Percentiles rank a stretch among this genome's conserved stretches.
Evolutionary conservation across 1,139 yeast species (phyloP).

Genomic region (Blastobotrys capitulatus): DNA sequence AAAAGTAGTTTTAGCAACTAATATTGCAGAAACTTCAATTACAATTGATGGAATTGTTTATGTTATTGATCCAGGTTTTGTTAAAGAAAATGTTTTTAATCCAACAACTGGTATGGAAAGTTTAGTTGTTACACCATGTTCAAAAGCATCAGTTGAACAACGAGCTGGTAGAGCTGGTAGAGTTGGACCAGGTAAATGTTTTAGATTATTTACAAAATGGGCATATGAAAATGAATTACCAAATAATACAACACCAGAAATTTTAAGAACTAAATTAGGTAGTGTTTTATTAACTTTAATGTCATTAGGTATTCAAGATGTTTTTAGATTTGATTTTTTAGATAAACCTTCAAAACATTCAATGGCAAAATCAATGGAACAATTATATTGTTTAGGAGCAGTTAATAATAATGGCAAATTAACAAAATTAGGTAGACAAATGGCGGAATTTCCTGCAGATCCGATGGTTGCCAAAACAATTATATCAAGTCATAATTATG

Average conservation of each 20-base stretch:
- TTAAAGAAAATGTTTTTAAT: slow-evolving; percentile 92
- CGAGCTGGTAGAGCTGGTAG: slow-evolving; percentile 98
- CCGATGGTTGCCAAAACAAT: slow-evolving; percentile 82
- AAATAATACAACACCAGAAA: slow-evolving; percentile 81
- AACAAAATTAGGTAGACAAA: slow-evolving; percentile 71
- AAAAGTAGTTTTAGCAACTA: slow-evolving; percentile 90
- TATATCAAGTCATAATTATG: slow-evolving; percentile 52
- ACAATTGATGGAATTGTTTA: slow-evolving; percentile 97
- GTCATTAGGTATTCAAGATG: slow-evolving; percentile 76
- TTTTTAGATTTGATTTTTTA: slow-evolving; percentile 79
- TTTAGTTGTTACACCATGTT: slow-evolving; percentile 77
- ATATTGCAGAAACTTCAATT: slow-evolving; percentile 95
- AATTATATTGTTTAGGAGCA: slow-evolving; percentile 82
- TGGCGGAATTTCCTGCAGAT: slow-evolving; percentile 92
- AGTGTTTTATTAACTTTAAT: slow-evolving; percentile 68
- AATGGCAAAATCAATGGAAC: slow-evolving; percentile 69
- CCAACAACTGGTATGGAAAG: slow-evolving; percentile 88
- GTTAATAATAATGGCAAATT: slow-evolving; percentile 72
- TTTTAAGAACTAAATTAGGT: slow-evolving; percentile 71
- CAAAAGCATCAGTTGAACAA: slow-evolving; percentile 93
- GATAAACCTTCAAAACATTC: slow-evolving; percentile 77
- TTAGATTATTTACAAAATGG: slow-evolving; percentile 81
- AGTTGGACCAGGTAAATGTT: slow-evolving; percentile 94
- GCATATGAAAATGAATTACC: slow-evolving; percentile 76
- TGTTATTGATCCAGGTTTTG: slow-evolving; percentile 96